phyloP scores from a whole-genome alignment of 495 filamentous ascomycete genomes.

The Trichoderma gamsii region DNA sequence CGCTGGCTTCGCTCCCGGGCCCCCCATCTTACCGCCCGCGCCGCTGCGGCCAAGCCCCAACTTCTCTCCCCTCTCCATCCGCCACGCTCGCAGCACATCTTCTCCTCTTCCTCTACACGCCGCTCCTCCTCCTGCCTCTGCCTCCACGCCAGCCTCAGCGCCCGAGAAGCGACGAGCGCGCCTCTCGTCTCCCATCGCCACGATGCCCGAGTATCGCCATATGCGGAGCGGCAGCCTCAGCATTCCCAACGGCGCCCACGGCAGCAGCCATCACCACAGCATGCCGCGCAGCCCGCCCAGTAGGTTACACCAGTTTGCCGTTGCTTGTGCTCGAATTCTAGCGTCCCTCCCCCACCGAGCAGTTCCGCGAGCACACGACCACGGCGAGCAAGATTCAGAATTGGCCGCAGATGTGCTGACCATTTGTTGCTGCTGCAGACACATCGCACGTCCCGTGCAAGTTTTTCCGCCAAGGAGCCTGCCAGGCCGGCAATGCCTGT shows the following conservation, averaged over 20 bases:
- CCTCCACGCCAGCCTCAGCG: constrained; percentile 2
- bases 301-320: constrained; percentile 35
- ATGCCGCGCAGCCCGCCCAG: constrained; percentile 74
- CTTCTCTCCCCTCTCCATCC: background rate
- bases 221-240: constrained; percentile 19
- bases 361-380: background rate
- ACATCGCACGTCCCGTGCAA: constrained; percentile 98
- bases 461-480: constrained; percentile 93
- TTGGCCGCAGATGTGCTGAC: constrained; percentile 1
- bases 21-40: background rate
- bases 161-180: background rate
- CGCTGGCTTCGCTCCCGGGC: background rate
- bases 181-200: constrained; percentile 10
- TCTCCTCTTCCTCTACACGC: constrained; percentile 6
- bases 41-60: background rate
- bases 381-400: background rate
- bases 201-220: constrained; percentile 17
- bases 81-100: constrained; percentile 8
- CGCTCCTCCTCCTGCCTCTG: background rate
- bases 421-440: constrained; percentile 47
- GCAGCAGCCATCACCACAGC: constrained; percentile 32
- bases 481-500: constrained; percentile 92
- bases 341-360: constrained; percentile 12
- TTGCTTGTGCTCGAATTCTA: background rate
- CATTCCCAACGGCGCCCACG: constrained; percentile 17